phyloP scores from a whole-genome alignment of 352 stramenopile genomes.

The Globisporangium barbulae region DNA sequence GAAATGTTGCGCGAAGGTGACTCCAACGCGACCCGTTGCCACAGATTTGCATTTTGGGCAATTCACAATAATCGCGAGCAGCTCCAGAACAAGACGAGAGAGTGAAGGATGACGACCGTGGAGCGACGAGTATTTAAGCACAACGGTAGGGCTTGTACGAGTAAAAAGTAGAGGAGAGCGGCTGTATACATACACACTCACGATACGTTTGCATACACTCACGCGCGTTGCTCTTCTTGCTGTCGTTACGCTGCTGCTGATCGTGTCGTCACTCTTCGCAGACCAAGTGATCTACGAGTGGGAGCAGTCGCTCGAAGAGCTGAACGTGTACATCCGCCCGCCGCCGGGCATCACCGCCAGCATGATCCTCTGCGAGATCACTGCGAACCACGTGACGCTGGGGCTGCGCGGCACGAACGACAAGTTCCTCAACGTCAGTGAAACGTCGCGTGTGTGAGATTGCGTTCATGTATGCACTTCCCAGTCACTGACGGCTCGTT shows the following conservation, averaged over 20 bases:
- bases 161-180: neutral
- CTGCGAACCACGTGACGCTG: conserved; percentile 83
- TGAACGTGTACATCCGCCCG: conserved; percentile 94
- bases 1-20: conserved; percentile 35
- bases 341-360: conserved; percentile 79
- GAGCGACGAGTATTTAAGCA: conserved; percentile 68
- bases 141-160: conserved; percentile 35
- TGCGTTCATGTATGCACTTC: neutral
- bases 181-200: conserved; percentile 7
- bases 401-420: conserved; percentile 85
- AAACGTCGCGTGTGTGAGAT: neutral
- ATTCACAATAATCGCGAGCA: neutral
- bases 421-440: conserved; percentile 91
- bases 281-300: conserved; percentile 94
- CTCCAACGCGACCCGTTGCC: conserved; percentile 17
- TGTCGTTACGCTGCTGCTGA: neutral
- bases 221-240: neutral
- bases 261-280: conserved; percentile 15
- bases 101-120: conserved; percentile 26
- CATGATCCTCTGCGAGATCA: conserved; percentile 89
- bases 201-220: conserved; percentile 1
- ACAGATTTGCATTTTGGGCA: neutral
- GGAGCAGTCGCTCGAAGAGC: conserved; percentile 94
- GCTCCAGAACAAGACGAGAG: conserved; percentile 2
- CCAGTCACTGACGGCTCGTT: neutral